These are phyloP conservation scores for Tillandsia leiboldiana DNA, from an alignment of 176 grass and related monocot genomes.

Conservation along the genomic window DNA sequence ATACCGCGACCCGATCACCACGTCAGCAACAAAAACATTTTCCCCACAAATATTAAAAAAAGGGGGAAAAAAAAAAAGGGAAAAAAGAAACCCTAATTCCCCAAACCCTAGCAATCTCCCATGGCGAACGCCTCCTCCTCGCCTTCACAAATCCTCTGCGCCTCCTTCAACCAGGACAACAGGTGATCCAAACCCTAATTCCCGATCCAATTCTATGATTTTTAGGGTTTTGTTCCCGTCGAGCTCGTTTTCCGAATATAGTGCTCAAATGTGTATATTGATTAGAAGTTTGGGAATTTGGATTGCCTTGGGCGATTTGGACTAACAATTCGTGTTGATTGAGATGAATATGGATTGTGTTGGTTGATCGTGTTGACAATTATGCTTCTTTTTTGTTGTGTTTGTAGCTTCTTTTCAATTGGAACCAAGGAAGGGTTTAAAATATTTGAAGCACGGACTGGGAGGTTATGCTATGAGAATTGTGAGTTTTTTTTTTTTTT, in stretches of 20 bases:
- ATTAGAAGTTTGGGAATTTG: constrained; percentile 6
- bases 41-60: too few relatives aligned
- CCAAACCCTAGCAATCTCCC: neutral
- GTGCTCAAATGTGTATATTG: neutral
- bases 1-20: too few relatives aligned
- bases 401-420: constrained; percentile 58
- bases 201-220: neutral
- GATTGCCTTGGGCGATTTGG: neutral
- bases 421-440: constrained; percentile 79
- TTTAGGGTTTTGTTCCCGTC: constrained; percentile 8
- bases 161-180: constrained; percentile 94
- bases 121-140: constrained; percentile 52
- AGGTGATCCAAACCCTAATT: constrained; percentile 26
- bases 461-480: constrained; percentile 57
- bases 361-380: neutral
- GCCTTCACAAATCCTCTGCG: constrained; percentile 51
- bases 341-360: neutral
- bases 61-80: too few relatives aligned
- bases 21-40: too few relatives aligned
- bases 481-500: constrained; percentile 23
- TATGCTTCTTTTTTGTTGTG: neutral
- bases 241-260: neutral
- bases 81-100: neutral
- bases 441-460: constrained; percentile 70
- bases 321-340: neutral